These are phyloP conservation scores for Coemansia sp. DNA, from an alignment of 192 early-diverging fungal genomes.

Conservation along the genomic window DNA sequence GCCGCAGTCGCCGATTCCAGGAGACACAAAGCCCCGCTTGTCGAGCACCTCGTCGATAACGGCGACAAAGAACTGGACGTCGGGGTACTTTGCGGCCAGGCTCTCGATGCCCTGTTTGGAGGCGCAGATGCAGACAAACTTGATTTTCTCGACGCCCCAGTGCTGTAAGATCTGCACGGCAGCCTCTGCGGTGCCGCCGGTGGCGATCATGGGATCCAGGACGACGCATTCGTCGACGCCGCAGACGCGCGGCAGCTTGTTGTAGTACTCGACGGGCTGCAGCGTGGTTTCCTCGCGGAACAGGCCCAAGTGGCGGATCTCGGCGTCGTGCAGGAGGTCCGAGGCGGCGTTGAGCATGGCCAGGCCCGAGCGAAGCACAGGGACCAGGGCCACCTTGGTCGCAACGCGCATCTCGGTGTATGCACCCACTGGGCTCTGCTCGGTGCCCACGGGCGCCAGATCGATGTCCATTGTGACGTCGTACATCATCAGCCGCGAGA, in stretches of 20 bases:
- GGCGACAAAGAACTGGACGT: constrained; percentile 58
- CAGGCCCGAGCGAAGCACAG: constrained; percentile 65
- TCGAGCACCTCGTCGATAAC: constrained; percentile 60
- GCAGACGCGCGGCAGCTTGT: constrained; percentile 74
- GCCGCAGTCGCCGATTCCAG: constrained; percentile 67
- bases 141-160: constrained; percentile 74
- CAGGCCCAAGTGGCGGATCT: constrained; percentile 73
- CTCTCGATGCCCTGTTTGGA: constrained; percentile 54
- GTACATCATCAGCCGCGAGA: constrained; percentile 60
- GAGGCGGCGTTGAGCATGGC: constrained; percentile 57
- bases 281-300: constrained; percentile 78
- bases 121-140: constrained; percentile 64
- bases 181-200: constrained; percentile 74
- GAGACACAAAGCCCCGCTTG: constrained; percentile 58
- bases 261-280: constrained; percentile 90
- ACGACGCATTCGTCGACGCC: constrained; percentile 68
- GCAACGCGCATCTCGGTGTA: constrained; percentile 47
- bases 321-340: constrained; percentile 64
- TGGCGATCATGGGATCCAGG: constrained; percentile 82
- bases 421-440: constrained; percentile 52
- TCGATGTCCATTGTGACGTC: constrained; percentile 57
- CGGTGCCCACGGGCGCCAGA: constrained; percentile 16
- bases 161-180: constrained; percentile 73
- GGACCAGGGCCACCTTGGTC: constrained; percentile 56
- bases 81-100: constrained; percentile 50